Percentiles rank a stretch among this genome's conserved stretches.
These are phyloP conservation scores for Debaryomyces sp. DNA, from an alignment of 1,139 yeast genomes.

Conservation along the genomic window DNA sequence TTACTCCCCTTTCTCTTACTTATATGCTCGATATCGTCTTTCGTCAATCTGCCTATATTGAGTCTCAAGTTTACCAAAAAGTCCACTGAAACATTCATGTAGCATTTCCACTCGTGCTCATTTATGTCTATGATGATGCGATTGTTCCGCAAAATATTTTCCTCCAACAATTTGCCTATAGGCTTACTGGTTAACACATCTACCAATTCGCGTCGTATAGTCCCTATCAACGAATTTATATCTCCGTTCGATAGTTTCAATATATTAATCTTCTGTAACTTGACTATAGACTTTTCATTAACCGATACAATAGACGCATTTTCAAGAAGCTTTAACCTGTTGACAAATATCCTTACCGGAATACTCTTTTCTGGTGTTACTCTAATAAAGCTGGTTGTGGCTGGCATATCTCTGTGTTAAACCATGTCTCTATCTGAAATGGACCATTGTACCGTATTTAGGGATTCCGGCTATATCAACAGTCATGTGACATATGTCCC, in stretches of 20 bases:
- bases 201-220: conserved; percentile 11
- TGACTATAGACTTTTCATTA: conserved; percentile 18
- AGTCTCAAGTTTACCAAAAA: conserved; percentile 12
- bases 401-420: background rate
- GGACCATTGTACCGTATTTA: background rate
- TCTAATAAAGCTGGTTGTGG: conserved; percentile 12
- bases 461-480: background rate
- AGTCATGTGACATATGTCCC: conserved; percentile 1
- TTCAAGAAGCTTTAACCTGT: conserved; percentile 14
- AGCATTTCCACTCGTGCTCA: conserved; percentile 15
- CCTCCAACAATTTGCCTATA: conserved; percentile 8
- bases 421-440: background rate
- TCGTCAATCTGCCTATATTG: conserved; percentile 7
- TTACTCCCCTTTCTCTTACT: conserved; percentile 5
- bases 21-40: conserved; percentile 8
- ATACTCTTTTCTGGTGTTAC: conserved; percentile 11
- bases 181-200: conserved; percentile 9
- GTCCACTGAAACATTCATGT: conserved; percentile 11
- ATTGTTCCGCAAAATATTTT: background rate
- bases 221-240: conserved; percentile 13
- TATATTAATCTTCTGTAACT: conserved; percentile 17
- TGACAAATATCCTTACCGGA: conserved; percentile 18
- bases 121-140: conserved; percentile 12
- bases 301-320: conserved; percentile 15
- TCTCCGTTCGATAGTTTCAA: conserved; percentile 19